A percentile compares a stretch with the other conserved stretches of the same genome.
These are phyloP conservation scores for Coemansia sp. DNA, from an alignment of 192 early-diverging fungal species.

Conservation along the genomic window DNA sequence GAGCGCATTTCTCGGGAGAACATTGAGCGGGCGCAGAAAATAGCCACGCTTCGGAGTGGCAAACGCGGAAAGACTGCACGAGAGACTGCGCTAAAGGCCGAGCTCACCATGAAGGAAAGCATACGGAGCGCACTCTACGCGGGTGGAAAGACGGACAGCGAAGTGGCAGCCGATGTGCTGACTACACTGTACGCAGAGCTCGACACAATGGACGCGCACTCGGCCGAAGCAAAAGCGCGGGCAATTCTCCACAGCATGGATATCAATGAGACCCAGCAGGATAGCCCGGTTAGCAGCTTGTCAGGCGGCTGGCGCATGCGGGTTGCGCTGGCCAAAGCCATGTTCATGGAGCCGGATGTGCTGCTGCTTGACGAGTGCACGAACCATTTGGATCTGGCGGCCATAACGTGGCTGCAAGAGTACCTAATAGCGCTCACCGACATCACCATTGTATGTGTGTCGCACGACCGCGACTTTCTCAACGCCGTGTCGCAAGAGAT, in stretches of 20 bases:
- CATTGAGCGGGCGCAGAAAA: slow-evolving; percentile 53
- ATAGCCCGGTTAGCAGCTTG: slow-evolving; percentile 62
- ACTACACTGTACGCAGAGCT: slow-evolving; percentile 60
- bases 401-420: slow-evolving; percentile 88
- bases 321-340: slow-evolving; percentile 79
- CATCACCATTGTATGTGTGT: slow-evolving; percentile 81
- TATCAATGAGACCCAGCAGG: slow-evolving; percentile 63
- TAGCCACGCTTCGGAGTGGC: slow-evolving; percentile 67
- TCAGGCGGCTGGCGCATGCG: slow-evolving; percentile 89
- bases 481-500: slow-evolving; percentile 76
- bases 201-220: slow-evolving; percentile 63
- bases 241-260: slow-evolving; percentile 75
- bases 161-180: slow-evolving; percentile 61
- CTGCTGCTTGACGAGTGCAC: slow-evolving; percentile 88
- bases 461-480: slow-evolving; percentile 86
- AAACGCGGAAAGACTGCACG: slow-evolving; percentile 65
- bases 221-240: slow-evolving; percentile 65
- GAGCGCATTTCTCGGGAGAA: slow-evolving; percentile 45
- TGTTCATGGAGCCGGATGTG: slow-evolving; percentile 80
- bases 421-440: slow-evolving; percentile 64
- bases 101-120: slow-evolving; percentile 33
- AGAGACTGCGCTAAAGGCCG: slow-evolving; percentile 55
- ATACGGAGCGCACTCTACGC: slow-evolving; percentile 26
- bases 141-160: slow-evolving; percentile 32
- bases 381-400: slow-evolving; percentile 85